A percentile compares a stretch with the other conserved stretches of the same genome.
phyloP scores from a whole-genome alignment of 192 early-diverging fungal species.

The Globomyces pollinis-pini region DNA sequence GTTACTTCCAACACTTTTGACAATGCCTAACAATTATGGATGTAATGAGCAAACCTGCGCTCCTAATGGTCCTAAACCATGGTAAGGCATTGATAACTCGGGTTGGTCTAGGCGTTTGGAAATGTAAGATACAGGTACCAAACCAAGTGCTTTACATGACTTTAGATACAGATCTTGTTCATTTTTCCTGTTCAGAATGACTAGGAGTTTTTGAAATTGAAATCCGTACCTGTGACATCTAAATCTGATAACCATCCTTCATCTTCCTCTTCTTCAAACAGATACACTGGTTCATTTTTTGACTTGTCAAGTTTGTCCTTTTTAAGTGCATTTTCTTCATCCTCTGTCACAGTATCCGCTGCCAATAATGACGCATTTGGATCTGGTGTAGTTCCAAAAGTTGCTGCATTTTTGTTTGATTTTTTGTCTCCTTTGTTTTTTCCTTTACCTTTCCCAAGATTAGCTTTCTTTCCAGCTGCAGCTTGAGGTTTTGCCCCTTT shows the following conservation, averaged over 20 bases:
- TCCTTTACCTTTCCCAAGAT: neutral
- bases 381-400: too few species aligned
- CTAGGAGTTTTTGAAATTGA: conserved; percentile 1
- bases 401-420: neutral
- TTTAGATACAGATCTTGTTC: conserved; percentile 26
- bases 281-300: neutral
- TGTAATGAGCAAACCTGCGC: too few species aligned
- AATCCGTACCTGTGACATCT: conserved; percentile 7
- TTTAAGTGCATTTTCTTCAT: neutral
- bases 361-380: neutral
- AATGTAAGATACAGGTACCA: conserved; percentile 42
- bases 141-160: conserved; percentile 33
- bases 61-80: conserved; percentile 39
- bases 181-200: conserved; percentile 24
- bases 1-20: conserved; percentile 37
- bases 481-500: neutral
- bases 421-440: conserved; percentile 7
- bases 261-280: conserved; percentile 1
- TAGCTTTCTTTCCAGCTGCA: neutral
- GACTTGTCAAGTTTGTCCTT: neutral
- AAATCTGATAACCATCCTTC: conserved; percentile 7
- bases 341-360: neutral
- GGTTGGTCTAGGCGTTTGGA: conserved; percentile 8
- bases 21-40: too few species aligned
- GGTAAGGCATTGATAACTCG: conserved; percentile 37